A percentile compares a stretch with the other conserved stretches of the same genome.
These are phyloP conservation scores for Haplosporangium gracile DNA, from an alignment of 192 early-diverging fungal genomes.

Conservation along the genomic window DNA sequence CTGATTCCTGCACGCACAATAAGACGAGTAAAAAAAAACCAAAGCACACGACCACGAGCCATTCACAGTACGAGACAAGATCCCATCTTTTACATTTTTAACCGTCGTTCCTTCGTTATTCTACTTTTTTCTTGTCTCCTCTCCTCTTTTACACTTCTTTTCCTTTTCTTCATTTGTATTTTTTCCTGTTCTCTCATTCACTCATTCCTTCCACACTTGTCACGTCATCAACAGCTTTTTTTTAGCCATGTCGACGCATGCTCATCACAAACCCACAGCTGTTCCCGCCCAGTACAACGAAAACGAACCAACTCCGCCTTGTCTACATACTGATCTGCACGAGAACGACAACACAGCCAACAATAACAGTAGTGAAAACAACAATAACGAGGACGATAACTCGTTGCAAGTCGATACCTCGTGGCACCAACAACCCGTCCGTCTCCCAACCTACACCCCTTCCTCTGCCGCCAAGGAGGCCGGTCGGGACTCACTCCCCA, in stretches of 20 bases:
- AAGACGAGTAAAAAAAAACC: not conserved
- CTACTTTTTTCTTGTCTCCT: not conserved
- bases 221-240: not conserved
- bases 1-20: not conserved
- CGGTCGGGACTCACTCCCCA: conserved; percentile 28
- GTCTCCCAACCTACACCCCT: conserved; percentile 46
- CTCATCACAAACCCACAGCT: not conserved
- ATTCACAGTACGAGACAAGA: not conserved
- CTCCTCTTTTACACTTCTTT: conserved; percentile 2
- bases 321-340: not conserved
- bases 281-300: not conserved
- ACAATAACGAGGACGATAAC: conserved; percentile 8
- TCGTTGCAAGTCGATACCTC: conserved; percentile 40
- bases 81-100: not conserved
- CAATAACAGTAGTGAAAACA: not conserved
- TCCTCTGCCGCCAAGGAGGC: conserved; percentile 34
- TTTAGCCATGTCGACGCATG: not conserved
- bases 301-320: not conserved
- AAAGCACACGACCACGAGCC: not conserved
- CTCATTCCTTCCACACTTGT: not conserved
- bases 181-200: not conserved
- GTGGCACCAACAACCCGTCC: conserved; percentile 47
- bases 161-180: not conserved
- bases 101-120: not conserved
- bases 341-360: not conserved